Evolutionary conservation across 441 rosid species (phyloP).

Genomic region (Euphorbia corollata): DNA sequence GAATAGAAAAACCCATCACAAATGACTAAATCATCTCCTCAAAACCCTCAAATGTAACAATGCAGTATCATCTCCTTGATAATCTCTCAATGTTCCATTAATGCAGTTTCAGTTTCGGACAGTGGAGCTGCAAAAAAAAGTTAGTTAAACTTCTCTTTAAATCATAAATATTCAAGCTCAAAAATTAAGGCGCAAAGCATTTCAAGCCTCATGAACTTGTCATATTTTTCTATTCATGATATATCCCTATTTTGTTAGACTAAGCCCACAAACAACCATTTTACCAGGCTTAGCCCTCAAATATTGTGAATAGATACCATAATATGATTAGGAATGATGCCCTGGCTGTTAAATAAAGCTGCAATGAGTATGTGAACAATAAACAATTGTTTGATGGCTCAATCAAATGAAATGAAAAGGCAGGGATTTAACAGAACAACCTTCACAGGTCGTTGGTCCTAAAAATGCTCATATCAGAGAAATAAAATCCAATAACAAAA

Average conservation of each 20-base stretch:
- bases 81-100: conserved; percentile 70
- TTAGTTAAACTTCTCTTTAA: conserved; percentile 18
- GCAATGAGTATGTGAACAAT: not conserved
- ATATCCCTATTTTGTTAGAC: not conserved
- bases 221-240: not conserved
- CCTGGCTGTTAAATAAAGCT: not conserved
- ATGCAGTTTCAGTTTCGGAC: conserved; percentile 86
- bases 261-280: not conserved
- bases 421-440: not conserved
- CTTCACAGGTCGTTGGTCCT: not conserved
- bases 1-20: conserved; percentile 24
- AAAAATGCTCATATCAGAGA: not conserved
- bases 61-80: conserved; percentile 13
- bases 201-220: not conserved
- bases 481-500: not conserved
- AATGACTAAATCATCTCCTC: conserved; percentile 21
- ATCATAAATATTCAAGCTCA: not conserved
- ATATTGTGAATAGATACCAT: not conserved
- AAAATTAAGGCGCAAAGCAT: not conserved
- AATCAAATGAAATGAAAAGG: not conserved
- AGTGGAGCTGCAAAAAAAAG: conserved; percentile 68
- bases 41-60: conserved; percentile 4
- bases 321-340: not conserved
- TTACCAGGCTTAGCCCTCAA: not conserved
- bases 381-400: not conserved